These are phyloP conservation scores for Yamadazyma kitorensis DNA, from an alignment of 805 yeast species.

Conservation along the genomic window DNA sequence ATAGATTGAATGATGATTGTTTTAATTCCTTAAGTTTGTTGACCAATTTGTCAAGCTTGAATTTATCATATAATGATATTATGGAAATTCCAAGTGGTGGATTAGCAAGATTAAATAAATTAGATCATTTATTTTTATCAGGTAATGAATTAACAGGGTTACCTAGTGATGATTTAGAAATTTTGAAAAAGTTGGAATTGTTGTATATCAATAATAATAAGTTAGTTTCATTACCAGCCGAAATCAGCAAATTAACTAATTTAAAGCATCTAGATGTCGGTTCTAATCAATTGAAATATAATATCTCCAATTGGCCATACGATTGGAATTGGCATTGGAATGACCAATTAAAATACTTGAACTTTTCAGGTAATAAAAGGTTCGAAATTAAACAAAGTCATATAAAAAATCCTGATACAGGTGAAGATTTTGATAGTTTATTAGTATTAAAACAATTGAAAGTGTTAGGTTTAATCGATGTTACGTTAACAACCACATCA, in stretches of 20 bases:
- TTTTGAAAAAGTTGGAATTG: slow-evolving; percentile 53
- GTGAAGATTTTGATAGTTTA: slow-evolving; percentile 67
- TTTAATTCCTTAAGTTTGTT: slow-evolving; percentile 65
- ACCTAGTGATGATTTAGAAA: slow-evolving; percentile 82
- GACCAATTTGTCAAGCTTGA: slow-evolving; percentile 56
- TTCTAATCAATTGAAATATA: slow-evolving; percentile 84
- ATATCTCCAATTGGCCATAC: slow-evolving; percentile 89
- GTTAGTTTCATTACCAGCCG: slow-evolving; percentile 84
- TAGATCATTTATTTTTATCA: slow-evolving; percentile 69
- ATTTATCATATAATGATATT: slow-evolving; percentile 80
- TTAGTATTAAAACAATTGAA: slow-evolving; percentile 61
- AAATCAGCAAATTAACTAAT: slow-evolving; percentile 63
- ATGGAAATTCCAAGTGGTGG: slow-evolving; percentile 80
- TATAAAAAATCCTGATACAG: slow-evolving; percentile 51
- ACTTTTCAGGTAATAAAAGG: slow-evolving; percentile 89
- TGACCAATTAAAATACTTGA: slow-evolving; percentile 68
- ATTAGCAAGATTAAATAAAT: slow-evolving; percentile 49
- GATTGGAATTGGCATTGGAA: slow-evolving; percentile 99
- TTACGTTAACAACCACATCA: slow-evolving; percentile 81
- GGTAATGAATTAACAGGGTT: slow-evolving; percentile 79
- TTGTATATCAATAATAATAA: slow-evolving; percentile 80
- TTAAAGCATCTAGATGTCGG: slow-evolving; percentile 84
- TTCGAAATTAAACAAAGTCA: slow-evolving; percentile 78
- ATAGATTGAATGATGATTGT: slow-evolving; percentile 74
- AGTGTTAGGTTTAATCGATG: slow-evolving; percentile 89